Percentiles rank a stretch among this genome's conserved stretches.
These are phyloP conservation scores for Ogataea nitratoaversa DNA, from an alignment of 805 yeast species.

Conservation along the genomic window DNA sequence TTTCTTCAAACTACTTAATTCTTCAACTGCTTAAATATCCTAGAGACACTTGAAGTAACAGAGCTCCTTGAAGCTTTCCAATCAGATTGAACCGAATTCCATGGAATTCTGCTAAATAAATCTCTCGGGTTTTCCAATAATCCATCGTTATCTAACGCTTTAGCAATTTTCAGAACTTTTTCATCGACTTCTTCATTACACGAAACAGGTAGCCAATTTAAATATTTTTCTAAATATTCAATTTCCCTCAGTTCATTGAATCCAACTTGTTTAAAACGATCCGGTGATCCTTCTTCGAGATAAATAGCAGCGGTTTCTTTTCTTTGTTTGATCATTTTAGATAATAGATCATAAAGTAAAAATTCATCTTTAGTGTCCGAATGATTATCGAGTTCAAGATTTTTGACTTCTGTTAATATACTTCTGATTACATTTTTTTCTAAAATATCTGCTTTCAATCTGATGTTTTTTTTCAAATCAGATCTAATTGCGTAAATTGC, in stretches of 20 bases:
- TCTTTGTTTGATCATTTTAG: slow-evolving; percentile 39
- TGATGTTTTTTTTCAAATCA: slow-evolving; percentile 32
- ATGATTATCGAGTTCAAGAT: slow-evolving; percentile 31
- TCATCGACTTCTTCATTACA: slow-evolving; percentile 30
- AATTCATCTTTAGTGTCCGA: slow-evolving; percentile 29
- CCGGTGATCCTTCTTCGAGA: slow-evolving; percentile 36
- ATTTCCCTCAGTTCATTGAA: slow-evolving; percentile 37
- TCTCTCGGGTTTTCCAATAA: slow-evolving; percentile 22
- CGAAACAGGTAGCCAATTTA: slow-evolving; percentile 34
- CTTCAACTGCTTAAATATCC: slow-evolving; percentile 20
- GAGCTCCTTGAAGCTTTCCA: slow-evolving; percentile 34
- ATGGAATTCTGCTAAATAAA: slow-evolving; percentile 31
- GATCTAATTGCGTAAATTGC: slow-evolving; percentile 25
- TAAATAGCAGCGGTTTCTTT: slow-evolving; percentile 35
- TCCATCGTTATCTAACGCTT: slow-evolving; percentile 22
- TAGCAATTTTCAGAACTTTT: slow-evolving; percentile 28
- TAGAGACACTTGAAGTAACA: slow-evolving; percentile 27
- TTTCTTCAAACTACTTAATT: no score
- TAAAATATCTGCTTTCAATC: slow-evolving; percentile 30
- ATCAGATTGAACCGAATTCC: slow-evolving; percentile 30
- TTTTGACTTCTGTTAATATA: slow-evolving; percentile 37
- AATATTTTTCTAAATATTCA: slow-evolving; percentile 31
- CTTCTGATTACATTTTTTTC: slow-evolving; percentile 38
- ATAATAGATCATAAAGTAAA: slow-evolving; percentile 28
- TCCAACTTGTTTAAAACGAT: slow-evolving; percentile 36